phyloP scores from a whole-genome alignment of 2,329 filamentous ascomycete species.

The Cladosporium halotolerans region DNA sequence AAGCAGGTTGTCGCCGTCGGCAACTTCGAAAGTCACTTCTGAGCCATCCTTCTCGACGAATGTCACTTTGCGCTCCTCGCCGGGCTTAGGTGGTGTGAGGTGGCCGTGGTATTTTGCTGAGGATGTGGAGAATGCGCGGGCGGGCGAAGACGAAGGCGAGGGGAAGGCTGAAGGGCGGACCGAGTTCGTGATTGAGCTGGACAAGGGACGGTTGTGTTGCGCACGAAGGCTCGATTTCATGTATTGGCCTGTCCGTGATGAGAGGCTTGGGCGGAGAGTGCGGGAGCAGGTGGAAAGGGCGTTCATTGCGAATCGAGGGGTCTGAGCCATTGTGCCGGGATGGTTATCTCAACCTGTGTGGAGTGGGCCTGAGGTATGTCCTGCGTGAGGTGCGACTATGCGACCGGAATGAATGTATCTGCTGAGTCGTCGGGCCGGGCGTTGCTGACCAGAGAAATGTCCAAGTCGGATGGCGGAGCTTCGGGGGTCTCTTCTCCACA shows the following conservation, averaged over 20 bases:
- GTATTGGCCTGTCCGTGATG: conserved; percentile 1
- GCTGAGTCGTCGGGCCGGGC: no score
- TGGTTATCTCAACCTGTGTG: no score
- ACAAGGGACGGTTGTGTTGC: conserved; percentile 6
- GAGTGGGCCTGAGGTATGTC: no score
- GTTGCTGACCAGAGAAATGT: no score
- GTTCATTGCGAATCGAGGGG: conserved; percentile 3
- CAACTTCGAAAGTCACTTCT: conserved; percentile 69
- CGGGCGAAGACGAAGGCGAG: conserved; percentile 25
- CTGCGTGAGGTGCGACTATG: no score
- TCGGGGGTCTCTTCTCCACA: background rate
- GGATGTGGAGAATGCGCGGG: conserved; percentile 58
- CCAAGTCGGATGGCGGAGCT: background rate
- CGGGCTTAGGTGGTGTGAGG: conserved; percentile 74
- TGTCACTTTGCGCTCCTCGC: conserved; percentile 85
- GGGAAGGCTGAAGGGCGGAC: background rate
- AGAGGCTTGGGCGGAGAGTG: conserved; percentile 7
- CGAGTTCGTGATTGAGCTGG: no score
- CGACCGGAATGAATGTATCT: no score
- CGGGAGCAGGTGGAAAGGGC: conserved; percentile 9
- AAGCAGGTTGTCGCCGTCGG: conserved; percentile 83
- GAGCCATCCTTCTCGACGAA: conserved; percentile 88
- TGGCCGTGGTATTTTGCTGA: conserved; percentile 64
- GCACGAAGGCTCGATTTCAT: background rate
- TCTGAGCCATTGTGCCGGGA: conserved; percentile 1